These are phyloP conservation scores for Zizania latifolia DNA, from an alignment of 176 grass and related monocot genomes.

Conservation along the genomic window DNA sequence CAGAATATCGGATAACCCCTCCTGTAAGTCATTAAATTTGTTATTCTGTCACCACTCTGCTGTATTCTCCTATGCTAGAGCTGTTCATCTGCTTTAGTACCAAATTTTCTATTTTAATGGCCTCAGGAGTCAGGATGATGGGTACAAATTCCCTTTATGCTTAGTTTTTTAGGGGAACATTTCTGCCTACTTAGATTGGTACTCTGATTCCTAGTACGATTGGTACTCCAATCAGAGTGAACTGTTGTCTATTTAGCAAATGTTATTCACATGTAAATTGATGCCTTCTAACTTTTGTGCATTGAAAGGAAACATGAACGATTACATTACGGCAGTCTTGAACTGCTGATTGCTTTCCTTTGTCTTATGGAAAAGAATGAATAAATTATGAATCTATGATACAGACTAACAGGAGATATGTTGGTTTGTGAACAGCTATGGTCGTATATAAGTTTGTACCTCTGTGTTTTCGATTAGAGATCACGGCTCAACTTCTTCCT, in stretches of 20 bases:
- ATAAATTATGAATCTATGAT: background rate
- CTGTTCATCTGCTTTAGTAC: background rate
- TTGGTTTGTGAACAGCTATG: background rate
- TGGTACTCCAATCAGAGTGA: background rate
- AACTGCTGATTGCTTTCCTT: background rate
- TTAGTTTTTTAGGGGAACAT: too few relatives aligned
- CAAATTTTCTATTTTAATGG: background rate
- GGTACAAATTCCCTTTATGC: background rate
- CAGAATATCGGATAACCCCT: constrained; percentile 73
- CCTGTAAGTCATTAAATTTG: constrained; percentile 52
- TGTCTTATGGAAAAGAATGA: background rate
- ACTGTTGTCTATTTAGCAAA: background rate
- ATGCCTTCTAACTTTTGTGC: background rate
- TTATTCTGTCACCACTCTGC: background rate
- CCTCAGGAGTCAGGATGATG: background rate
- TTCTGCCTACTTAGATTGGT: too few relatives aligned
- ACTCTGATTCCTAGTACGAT: too few relatives aligned
- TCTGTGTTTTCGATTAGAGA: background rate
- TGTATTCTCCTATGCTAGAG: background rate
- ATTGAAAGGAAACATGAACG: background rate
- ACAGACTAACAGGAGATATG: background rate
- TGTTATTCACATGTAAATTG: background rate
- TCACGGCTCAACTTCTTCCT: too few relatives aligned
- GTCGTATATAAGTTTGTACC: background rate
- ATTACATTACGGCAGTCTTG: background rate